Base-by-base conservation (phyloP, 441 rosid genomes). In the Arabidopsis hybrid region DNA sequence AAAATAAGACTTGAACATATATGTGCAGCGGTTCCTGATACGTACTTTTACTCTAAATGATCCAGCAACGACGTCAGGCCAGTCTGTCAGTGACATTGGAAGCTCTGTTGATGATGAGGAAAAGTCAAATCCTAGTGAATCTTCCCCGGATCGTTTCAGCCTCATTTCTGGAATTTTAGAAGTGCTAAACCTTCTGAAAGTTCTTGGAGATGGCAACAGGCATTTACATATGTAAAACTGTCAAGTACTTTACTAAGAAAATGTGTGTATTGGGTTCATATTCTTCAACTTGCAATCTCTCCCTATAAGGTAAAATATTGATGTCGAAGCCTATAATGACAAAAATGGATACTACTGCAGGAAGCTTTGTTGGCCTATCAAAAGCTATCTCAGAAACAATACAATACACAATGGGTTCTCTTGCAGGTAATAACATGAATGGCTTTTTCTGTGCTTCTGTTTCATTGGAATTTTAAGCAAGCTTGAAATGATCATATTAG, bases 341-440 rank as follows among this genome's bases (percentile, higher is more conserved):
- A 56, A 67, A 34, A 58, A 42, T 71, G 32, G 67, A 31, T 57
- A 69, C 69, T 49, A 57, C 67, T 72, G 60, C 82, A 86, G 90
- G 88, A 86, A 61, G 84, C 90, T 57, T 61, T 85, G 72, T 70
- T 78, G 75, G 77, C 57, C 46, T 85, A 69, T 73, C 81, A 75
- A 40, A 83, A 73, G 60, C 86, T 85, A 75, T 72, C 90, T 51
- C 78, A 71, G 69, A 83, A 80, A 80, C 88, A 86, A 66, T 85
- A 85, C 71, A 78, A 80, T 72, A 86, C 90, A 39, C 81, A 78
- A 51, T 86, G 88, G 90, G 85, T 84, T 67, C 85, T 84, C 67
- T 68, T 77, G 39, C 88, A 84, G 88, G 90, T 85, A 68, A 69
- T 73, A 45, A 16, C 21, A 39, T 13, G 46, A 40, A 11, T 34